Percentiles rank a stretch among this genome's conserved stretches.
Conservation (phyloP, 1,284 basidiomycete genomes). For the Schizophyllum amplum region DNA sequence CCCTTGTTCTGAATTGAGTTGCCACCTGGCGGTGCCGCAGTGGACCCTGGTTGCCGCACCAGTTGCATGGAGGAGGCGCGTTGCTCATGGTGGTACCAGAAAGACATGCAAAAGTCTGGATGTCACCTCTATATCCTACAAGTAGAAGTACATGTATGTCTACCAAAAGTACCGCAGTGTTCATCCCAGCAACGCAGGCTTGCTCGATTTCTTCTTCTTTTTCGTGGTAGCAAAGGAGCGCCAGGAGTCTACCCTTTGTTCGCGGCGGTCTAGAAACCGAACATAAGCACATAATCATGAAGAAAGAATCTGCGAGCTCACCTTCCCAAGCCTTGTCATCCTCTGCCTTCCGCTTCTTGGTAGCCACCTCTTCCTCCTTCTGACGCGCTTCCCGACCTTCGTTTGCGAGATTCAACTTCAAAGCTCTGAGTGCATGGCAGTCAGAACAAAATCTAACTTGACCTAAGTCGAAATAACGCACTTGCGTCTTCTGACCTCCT, state of each 20-base stretch:
- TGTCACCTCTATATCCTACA: neutral
- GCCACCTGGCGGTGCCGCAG: neutral
- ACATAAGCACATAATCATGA: neutral
- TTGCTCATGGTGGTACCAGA: too few relatives aligned
- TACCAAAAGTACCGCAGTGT: slow-evolving; percentile 1
- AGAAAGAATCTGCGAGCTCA: slow-evolving; percentile 26
- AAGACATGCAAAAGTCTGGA: slow-evolving; percentile 3
- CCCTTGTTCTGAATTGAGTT: neutral
- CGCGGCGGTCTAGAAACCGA: slow-evolving; percentile 58
- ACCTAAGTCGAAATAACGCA: slow-evolving; percentile 38
- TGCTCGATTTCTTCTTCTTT: slow-evolving; percentile 77
- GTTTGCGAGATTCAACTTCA: slow-evolving; percentile 82
- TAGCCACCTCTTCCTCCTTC: slow-evolving; percentile 72
- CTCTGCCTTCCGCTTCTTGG: slow-evolving; percentile 73
- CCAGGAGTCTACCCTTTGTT: slow-evolving; percentile 79
- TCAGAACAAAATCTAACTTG: slow-evolving; percentile 1
- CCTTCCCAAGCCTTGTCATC: slow-evolving; percentile 80
- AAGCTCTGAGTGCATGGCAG: slow-evolving; percentile 59
- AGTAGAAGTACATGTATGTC: slow-evolving; percentile 5
- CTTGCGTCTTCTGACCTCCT: slow-evolving; percentile 74
- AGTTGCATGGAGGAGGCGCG: too few relatives aligned
- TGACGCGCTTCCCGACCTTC: slow-evolving; percentile 77
- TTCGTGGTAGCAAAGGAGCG: slow-evolving; percentile 56
- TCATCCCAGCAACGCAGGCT: slow-evolving; percentile 61
- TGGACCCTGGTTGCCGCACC: neutral